Evolutionary conservation across 495 filamentous ascomycete genomes (phyloP).

Genomic region (Hypoxylon lienhwacheense): DNA sequence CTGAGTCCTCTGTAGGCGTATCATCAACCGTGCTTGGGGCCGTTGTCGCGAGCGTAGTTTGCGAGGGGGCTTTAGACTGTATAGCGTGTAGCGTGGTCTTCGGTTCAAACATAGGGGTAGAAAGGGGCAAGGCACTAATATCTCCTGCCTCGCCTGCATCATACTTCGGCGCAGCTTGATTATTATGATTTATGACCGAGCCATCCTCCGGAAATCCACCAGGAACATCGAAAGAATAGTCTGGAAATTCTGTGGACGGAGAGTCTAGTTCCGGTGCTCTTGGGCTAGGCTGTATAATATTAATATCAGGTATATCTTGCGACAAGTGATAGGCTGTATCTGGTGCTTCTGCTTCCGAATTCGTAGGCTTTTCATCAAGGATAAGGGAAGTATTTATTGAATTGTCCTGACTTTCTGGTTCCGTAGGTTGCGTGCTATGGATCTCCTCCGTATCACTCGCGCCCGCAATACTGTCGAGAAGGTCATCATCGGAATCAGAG

Average conservation of each 20-base stretch:
- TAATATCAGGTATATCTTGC: constrained; percentile 37
- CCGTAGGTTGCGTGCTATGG: constrained; percentile 31
- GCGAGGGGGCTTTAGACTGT: constrained; percentile 19
- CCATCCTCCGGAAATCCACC: constrained; percentile 50
- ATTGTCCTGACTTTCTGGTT: constrained; percentile 17
- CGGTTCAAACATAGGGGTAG: constrained; percentile 29
- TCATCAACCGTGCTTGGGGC: constrained; percentile 4
- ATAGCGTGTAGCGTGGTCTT: constrained; percentile 12
- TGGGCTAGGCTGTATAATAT: constrained; percentile 44
- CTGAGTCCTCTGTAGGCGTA: constrained; percentile 25
- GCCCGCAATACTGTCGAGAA: constrained; percentile 16
- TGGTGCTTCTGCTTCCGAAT: not conserved
- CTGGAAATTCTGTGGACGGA: constrained; percentile 4
- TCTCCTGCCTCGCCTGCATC: not conserved
- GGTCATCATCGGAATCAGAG: constrained; percentile 35
- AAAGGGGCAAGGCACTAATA: not conserved
- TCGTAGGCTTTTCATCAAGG: constrained; percentile 1
- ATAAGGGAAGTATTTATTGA: constrained; percentile 5
- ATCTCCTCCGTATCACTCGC: constrained; percentile 25
- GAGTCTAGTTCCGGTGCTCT: constrained; percentile 10
- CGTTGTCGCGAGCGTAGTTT: constrained; percentile 32
- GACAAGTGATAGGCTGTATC: not conserved
- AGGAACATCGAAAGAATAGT: constrained; percentile 44
- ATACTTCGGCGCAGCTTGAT: not conserved
- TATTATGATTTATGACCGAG: constrained; percentile 24